Evolutionary conservation across 2,329 filamentous ascomycete species (phyloP).

Genomic region (Plectosphaerella sp.): DNA sequence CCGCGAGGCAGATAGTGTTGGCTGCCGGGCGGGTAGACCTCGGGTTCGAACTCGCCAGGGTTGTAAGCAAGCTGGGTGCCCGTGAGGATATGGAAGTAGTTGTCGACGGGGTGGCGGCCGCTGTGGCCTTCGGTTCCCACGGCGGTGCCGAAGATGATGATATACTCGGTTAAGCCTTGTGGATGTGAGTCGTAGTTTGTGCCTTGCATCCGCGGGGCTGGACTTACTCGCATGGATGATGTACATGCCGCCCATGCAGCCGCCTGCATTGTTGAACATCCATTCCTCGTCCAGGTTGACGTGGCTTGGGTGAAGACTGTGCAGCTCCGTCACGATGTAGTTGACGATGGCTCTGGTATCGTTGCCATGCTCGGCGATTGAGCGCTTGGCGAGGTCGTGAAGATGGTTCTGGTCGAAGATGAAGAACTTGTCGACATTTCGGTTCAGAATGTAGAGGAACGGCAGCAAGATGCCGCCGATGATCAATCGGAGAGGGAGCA

Average conservation of each 20-base stretch:
- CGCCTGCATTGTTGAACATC: constrained; percentile 87
- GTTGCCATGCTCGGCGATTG: constrained; percentile 65
- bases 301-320: constrained; percentile 44
- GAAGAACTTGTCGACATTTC: constrained; percentile 62
- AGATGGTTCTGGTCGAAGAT: constrained; percentile 67
- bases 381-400: constrained; percentile 61
- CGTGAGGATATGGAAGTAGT: constrained; percentile 86
- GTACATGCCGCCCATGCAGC: constrained; percentile 87
- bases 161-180: constrained; percentile 75
- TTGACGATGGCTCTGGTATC: constrained; percentile 65
- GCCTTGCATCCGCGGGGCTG: neutral
- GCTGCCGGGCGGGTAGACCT: constrained; percentile 63
- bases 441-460: constrained; percentile 50
- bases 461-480: constrained; percentile 49
- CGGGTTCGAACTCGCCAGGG: constrained; percentile 50
- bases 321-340: constrained; percentile 66
- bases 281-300: constrained; percentile 72
- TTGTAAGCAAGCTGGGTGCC: constrained; percentile 74
- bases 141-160: constrained; percentile 81
- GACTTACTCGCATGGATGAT: constrained; percentile 75
- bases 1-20: constrained; percentile 70
- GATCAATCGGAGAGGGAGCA: constrained; percentile 44
- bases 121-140: constrained; percentile 83
- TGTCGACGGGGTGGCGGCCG: constrained; percentile 83
- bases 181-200: neutral